These are phyloP conservation scores for Aspergillus uvarum DNA, from an alignment of 2,329 filamentous ascomycete species.

Conservation along the genomic window DNA sequence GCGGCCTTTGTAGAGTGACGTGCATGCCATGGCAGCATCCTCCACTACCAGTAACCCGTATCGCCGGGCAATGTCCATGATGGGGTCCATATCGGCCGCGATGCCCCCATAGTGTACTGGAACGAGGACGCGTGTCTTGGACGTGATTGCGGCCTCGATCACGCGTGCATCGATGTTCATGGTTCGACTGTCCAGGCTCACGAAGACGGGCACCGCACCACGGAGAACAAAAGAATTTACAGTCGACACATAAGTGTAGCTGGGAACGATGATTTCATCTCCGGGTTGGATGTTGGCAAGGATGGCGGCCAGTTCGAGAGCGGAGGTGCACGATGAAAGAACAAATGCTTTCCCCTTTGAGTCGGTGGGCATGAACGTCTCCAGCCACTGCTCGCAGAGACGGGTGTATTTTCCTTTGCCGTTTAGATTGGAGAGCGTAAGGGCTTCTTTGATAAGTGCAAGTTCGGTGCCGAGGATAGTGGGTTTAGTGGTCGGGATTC, in stretches of 20 bases:
- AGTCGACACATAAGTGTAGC: constrained; percentile 18
- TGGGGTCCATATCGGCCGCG: constrained; percentile 16
- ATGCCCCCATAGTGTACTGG: constrained; percentile 19
- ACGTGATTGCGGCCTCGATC: constrained; percentile 12
- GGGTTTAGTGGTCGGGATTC: constrained; percentile 8
- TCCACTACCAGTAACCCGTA: constrained; percentile 15
- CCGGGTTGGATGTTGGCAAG: constrained; percentile 9
- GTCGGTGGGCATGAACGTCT: background rate
- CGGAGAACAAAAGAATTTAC: constrained; percentile 15
- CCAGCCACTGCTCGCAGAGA: constrained; percentile 16
- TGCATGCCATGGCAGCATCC: constrained; percentile 17
- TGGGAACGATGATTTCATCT: constrained; percentile 19
- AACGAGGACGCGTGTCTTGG: constrained; percentile 14
- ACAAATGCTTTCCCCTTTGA: constrained; percentile 5
- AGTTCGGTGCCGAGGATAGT: constrained; percentile 8
- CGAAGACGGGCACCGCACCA: constrained; percentile 13
- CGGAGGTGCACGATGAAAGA: constrained; percentile 15
- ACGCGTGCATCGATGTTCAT: constrained; percentile 13
- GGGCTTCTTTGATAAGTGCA: constrained; percentile 4
- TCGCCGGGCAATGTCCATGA: constrained; percentile 8
- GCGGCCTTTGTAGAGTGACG: constrained; percentile 11
- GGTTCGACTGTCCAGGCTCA: constrained; percentile 15
- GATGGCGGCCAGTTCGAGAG: constrained; percentile 16
- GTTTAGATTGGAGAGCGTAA: background rate
- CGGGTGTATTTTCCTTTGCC: constrained; percentile 14